Percentiles rank a stretch among this genome's conserved stretches.
phyloP scores from a whole-genome alignment of 1,139 yeast genomes.

The Saccharomyces uvarum region DNA sequence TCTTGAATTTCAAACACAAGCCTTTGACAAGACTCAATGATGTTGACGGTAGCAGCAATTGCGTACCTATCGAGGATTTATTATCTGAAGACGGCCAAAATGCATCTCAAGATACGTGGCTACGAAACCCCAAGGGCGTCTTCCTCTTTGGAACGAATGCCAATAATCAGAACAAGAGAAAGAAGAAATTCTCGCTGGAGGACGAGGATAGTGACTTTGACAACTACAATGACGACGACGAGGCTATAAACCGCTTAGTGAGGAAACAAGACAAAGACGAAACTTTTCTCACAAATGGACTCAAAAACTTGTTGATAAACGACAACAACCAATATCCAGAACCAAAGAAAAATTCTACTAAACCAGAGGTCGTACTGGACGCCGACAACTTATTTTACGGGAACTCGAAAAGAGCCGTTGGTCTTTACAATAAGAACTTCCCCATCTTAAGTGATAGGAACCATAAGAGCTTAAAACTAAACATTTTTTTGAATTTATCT shows the following conservation, averaged over 20 bases:
- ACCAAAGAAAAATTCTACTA: neutral
- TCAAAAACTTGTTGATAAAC: neutral
- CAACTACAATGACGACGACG: constrained; percentile 3
- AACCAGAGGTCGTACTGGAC: neutral
- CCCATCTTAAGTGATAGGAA: constrained; percentile 16
- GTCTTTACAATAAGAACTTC: constrained; percentile 13
- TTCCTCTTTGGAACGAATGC: neutral
- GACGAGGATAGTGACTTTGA: constrained; percentile 8
- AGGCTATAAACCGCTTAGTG: constrained; percentile 1
- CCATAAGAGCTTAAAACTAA: constrained; percentile 15
- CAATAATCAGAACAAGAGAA: neutral
- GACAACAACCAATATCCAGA: neutral
- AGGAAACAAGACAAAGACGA: neutral
- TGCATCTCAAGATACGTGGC: neutral
- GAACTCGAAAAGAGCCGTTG: neutral
- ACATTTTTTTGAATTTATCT: constrained; percentile 17
- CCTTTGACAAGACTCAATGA: constrained; percentile 8
- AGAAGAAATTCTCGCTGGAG: constrained; percentile 5
- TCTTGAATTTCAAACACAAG: constrained; percentile 14
- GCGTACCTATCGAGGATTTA: neutral
- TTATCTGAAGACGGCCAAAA: neutral
- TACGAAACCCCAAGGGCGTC: neutral
- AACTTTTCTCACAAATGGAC: neutral
- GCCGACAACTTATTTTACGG: neutral
- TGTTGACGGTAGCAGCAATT: neutral